Evolutionary conservation across 2,329 filamentous ascomycete genomes (phyloP).

Genomic region (Seiridium cupressi): DNA sequence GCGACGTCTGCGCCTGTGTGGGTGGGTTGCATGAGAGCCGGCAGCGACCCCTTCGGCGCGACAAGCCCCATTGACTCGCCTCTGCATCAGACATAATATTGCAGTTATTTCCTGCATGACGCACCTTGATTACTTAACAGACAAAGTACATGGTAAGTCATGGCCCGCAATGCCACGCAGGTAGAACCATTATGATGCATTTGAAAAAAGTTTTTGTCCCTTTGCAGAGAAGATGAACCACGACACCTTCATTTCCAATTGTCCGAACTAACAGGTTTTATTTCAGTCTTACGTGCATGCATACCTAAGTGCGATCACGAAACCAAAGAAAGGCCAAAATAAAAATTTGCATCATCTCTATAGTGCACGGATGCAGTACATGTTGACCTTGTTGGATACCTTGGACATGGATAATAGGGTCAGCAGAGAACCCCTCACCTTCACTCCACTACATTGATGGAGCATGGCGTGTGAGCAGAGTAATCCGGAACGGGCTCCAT

Average conservation of each 20-base stretch:
- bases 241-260: no score
- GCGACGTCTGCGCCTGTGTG: neutral
- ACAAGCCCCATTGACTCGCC: constrained; percentile 1
- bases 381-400: no score
- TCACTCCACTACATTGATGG: neutral
- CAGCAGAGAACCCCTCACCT: neutral
- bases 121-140: neutral
- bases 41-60: neutral
- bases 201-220: neutral
- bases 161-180: neutral
- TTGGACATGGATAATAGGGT: no score
- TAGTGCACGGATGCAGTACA: neutral
- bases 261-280: no score
- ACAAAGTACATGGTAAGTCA: neutral
- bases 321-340: no score
- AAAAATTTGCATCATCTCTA: neutral
- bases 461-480: neutral
- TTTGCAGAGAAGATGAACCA: no score
- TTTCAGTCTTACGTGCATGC: no score
- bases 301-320: no score
- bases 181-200: neutral
- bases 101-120: constrained; percentile 2
- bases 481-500: neutral
- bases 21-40: neutral
- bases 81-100: neutral